These are phyloP conservation scores for Paraphoma chrysanthemicola DNA, from an alignment of 2,329 filamentous ascomycete genomes.

Conservation along the genomic window DNA sequence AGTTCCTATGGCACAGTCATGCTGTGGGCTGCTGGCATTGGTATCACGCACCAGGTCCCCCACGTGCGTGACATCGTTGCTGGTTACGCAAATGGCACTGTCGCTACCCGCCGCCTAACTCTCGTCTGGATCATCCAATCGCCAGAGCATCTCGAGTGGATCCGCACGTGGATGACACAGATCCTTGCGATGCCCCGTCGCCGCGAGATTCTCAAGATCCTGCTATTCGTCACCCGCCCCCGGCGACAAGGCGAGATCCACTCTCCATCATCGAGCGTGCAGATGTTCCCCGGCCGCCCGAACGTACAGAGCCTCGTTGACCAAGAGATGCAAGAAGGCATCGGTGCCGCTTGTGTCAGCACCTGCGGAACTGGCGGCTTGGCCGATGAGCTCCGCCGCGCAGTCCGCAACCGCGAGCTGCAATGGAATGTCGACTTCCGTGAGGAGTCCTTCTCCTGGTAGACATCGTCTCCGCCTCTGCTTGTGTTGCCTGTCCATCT, in stretches of 20 bases:
- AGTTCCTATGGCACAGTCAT: slow-evolving; percentile 92
- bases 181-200: slow-evolving; percentile 83
- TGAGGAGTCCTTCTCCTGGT: slow-evolving; percentile 78
- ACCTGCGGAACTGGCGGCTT: slow-evolving; percentile 78
- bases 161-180: slow-evolving; percentile 86
- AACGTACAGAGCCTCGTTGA: slow-evolving; percentile 80
- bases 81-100: slow-evolving; percentile 69
- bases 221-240: slow-evolving; percentile 89
- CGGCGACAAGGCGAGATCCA: slow-evolving; percentile 80
- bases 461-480: slow-evolving; percentile 12
- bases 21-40: slow-evolving; percentile 89
- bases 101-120: slow-evolving; percentile 80
- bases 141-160: slow-evolving; percentile 90
- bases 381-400: slow-evolving; percentile 75
- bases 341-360: slow-evolving; percentile 87
- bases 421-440: slow-evolving; percentile 76
- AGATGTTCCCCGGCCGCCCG: slow-evolving; percentile 90
- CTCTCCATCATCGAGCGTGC: slow-evolving; percentile 78
- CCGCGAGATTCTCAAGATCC: slow-evolving; percentile 81
- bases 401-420: slow-evolving; percentile 70
- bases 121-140: slow-evolving; percentile 94
- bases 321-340: slow-evolving; percentile 80
- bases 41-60: slow-evolving; percentile 93
- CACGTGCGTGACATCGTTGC: slow-evolving; percentile 74
- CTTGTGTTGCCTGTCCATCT: slow-evolving; percentile 9